Evolutionary conservation across 129 eudicot genomes (phyloP).

Genomic region (Daucus carota): DNA sequence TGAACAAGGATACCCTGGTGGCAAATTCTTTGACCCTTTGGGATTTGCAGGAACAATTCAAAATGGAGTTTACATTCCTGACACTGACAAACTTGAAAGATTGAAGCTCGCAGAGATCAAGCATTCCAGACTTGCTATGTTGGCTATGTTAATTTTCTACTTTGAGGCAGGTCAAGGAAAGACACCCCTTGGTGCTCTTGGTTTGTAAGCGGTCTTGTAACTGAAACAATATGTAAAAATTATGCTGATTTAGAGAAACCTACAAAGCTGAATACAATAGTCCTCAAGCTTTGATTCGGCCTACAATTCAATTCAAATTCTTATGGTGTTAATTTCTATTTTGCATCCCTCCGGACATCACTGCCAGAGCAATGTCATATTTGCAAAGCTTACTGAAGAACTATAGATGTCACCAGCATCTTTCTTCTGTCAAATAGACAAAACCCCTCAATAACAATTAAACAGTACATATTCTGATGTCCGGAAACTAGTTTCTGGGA

Average conservation of each 20-base stretch:
- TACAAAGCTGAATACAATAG: not conserved
- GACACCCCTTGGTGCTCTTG: constrained; percentile 99
- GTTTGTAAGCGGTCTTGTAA: constrained; percentile 36
- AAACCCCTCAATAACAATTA: not conserved
- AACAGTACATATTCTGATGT: not conserved
- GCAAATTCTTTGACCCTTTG: constrained; percentile 87
- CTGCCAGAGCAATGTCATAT: not conserved
- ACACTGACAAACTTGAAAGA: constrained; percentile 79
- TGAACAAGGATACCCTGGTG: constrained; percentile 94
- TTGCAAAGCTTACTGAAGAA: not conserved
- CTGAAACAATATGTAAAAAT: not conserved
- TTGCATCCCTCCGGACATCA: not conserved
- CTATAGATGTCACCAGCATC: not conserved
- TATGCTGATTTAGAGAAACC: not conserved
- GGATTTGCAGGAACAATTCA: constrained; percentile 61
- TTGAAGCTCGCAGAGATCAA: constrained; percentile 88
- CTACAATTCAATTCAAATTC: not conserved
- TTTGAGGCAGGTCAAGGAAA: constrained; percentile 98
- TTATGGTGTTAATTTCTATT: not conserved
- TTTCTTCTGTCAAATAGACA: not conserved
- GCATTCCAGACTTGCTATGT: constrained; percentile 88
- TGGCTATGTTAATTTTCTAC: constrained; percentile 89
- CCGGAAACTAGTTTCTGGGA: too few species aligned
- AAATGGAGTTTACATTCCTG: constrained; percentile 71
- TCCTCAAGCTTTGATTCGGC: not conserved